Percentiles rank a stretch among this genome's conserved stretches.
phyloP scores from a whole-genome alignment of 1,284 basidiomycete genomes.

The Pulchroboletus neoregius region DNA sequence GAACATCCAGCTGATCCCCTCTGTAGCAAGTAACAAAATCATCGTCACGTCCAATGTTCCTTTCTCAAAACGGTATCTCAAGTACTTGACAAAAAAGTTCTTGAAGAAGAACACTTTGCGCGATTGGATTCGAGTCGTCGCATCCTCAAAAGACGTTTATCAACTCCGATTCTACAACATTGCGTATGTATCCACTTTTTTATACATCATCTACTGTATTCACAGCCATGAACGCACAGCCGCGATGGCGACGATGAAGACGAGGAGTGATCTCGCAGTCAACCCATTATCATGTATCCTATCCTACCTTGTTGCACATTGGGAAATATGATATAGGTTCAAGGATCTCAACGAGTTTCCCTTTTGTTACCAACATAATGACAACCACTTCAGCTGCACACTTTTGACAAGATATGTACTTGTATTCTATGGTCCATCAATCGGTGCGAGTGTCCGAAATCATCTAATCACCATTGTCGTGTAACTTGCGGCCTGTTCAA shows the following conservation, averaged over 20 bases:
- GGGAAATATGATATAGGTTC: slow-evolving; percentile 9
- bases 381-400: not conserved
- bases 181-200: slow-evolving; percentile 54
- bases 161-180: slow-evolving; percentile 94
- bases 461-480: slow-evolving; percentile 17
- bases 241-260: slow-evolving; percentile 51
- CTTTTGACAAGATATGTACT: not conserved
- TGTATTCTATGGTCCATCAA: not conserved
- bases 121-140: slow-evolving; percentile 88
- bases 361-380: not conserved
- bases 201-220: slow-evolving; percentile 2
- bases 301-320: not conserved
- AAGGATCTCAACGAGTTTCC: not conserved
- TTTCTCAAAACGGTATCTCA: slow-evolving; percentile 90
- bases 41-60: slow-evolving; percentile 79
- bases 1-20: slow-evolving; percentile 2
- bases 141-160: slow-evolving; percentile 85
- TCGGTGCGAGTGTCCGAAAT: slow-evolving; percentile 2
- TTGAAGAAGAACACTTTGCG: slow-evolving; percentile 86
- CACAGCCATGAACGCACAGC: slow-evolving; percentile 15
- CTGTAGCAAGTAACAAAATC: slow-evolving; percentile 67
- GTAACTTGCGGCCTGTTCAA: slow-evolving; percentile 7
- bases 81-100: slow-evolving; percentile 96
- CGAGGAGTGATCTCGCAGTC: slow-evolving; percentile 39
- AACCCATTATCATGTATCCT: slow-evolving; percentile 2